phyloP scores from a whole-genome alignment of 768 basidiomycete species.

The Sarcodon sp. region DNA sequence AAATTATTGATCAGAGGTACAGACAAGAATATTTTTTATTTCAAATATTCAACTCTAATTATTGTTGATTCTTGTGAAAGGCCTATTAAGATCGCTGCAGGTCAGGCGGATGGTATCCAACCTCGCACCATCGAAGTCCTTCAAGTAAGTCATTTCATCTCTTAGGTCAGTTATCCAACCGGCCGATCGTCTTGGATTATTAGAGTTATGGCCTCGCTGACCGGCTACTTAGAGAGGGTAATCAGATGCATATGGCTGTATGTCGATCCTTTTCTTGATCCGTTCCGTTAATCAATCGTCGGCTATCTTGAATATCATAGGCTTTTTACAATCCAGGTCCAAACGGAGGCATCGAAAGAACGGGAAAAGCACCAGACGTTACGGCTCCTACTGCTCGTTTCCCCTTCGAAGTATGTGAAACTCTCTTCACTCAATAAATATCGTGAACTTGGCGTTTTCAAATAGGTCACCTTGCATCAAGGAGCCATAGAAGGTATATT shows the following conservation, averaged over 20 bases:
- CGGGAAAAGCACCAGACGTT: constrained; percentile 49
- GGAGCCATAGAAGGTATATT: constrained; percentile 51
- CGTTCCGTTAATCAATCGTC: background rate
- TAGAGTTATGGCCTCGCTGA: constrained; percentile 74
- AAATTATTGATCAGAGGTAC: constrained; percentile 27
- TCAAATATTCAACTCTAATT: too few relatives aligned
- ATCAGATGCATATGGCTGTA: constrained; percentile 60
- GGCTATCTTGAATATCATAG: constrained; percentile 19
- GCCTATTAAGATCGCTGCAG: constrained; percentile 24
- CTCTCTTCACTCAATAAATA: background rate
- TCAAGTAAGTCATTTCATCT: constrained; percentile 17
- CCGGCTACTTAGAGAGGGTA: constrained; percentile 45
- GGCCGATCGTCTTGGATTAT: background rate
- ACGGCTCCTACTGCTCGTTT: constrained; percentile 51
- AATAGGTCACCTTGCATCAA: constrained; percentile 48
- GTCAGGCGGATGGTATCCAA: constrained; percentile 45
- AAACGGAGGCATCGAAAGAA: constrained; percentile 52
- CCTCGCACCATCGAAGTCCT: constrained; percentile 41
- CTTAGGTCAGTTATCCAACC: background rate
- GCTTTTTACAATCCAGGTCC: constrained; percentile 63
- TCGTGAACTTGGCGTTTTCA: background rate
- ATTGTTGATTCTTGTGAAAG: constrained; percentile 10
- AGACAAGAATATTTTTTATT: too few relatives aligned
- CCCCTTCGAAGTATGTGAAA: constrained; percentile 46
- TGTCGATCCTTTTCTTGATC: constrained; percentile 10